Evolutionary conservation across 2,329 filamentous ascomycete genomes (phyloP).

Genomic region (Calonectria fujianensis): DNA sequence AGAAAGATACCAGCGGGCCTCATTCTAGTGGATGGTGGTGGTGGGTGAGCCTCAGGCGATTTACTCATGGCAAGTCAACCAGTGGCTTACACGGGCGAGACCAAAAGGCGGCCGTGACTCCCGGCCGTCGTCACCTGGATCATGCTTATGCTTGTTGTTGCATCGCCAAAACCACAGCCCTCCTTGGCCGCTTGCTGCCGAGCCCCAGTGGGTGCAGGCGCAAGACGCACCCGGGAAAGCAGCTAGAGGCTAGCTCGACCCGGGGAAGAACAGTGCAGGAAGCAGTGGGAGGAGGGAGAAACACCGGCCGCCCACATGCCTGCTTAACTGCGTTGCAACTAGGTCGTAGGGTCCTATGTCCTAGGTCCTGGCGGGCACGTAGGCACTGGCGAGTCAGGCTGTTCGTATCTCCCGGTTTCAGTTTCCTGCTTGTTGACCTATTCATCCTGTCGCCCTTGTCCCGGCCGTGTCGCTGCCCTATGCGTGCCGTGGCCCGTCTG

Average conservation of each 20-base stretch:
- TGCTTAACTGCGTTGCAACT: neutral
- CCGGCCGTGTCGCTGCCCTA: slow-evolving; percentile 7
- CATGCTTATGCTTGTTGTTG: slow-evolving; percentile 4
- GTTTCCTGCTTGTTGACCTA: slow-evolving; percentile 21
- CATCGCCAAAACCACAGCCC: slow-evolving; percentile 17
- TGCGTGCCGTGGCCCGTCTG: slow-evolving; percentile 3
- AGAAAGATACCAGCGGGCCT: neutral
- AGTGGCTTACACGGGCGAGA: slow-evolving; percentile 8
- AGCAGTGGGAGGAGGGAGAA: slow-evolving; percentile 6
- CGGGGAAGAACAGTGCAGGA: slow-evolving; percentile 12
- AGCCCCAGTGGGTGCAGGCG: slow-evolving; percentile 28
- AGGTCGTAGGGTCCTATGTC: neutral
- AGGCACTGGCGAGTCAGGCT: slow-evolving; percentile 13
- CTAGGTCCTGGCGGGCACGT: neutral
- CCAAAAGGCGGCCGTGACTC: slow-evolving; percentile 9
- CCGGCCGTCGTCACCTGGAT: slow-evolving; percentile 17
- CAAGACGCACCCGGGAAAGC: slow-evolving; percentile 14
- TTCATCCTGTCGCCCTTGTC: slow-evolving; percentile 19
- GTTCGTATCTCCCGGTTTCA: slow-evolving; percentile 19
- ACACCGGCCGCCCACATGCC: neutral
- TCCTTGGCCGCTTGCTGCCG: slow-evolving; percentile 19
- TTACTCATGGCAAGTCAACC: neutral
- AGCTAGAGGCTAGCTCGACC: slow-evolving; percentile 15
- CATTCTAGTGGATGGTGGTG: slow-evolving; percentile 3
- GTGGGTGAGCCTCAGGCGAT: slow-evolving; percentile 5